Base-by-base conservation (phyloP, 2,329 filamentous ascomycete genomes). In the Rhinocladiella mackenziei region DNA sequence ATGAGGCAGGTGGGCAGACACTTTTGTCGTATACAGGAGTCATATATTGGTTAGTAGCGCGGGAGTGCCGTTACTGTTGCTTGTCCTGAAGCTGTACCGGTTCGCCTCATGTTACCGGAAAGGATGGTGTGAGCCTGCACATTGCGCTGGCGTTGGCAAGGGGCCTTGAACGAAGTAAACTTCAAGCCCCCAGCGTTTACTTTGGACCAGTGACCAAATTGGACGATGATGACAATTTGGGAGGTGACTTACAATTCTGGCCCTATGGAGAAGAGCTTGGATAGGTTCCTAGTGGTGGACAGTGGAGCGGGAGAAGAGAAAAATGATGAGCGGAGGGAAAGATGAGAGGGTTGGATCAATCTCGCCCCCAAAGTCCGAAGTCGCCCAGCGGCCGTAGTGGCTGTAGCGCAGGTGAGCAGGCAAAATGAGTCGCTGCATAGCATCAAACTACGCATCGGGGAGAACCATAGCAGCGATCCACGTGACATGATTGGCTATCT, bases 321-420 rank as follows among this genome's bases (percentile, higher is more conserved):
- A 14, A 31, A 5, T 20, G 32, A 35, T 11, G 18, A n/a, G n/a
- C 22, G 8, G 14, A 30, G 5, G 11, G 32, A 35, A n/a, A 35
- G 32, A 22, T 4, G 4, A n/a, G 19, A 17, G 14, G 15, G n/a
- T 26, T 26, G 26, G 19, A 35, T n/a, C 17, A 20, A 36, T 18
- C 23, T 36, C 22, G 39, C 31, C 39, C 39, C 39, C 39, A 43
- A 36, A 35, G 25, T 11, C 11, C 23, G 19, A 18, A 15, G 31
- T 10, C 13, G 10, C 18, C 18, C 23, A 25, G 29, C 23, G 18
- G 39, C 32, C 20, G 18, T 32, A 19, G 14, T 36, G 4, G 32
- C 3, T 20, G 32, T n/a, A n/a, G 1, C 32, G 32, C 32, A 35
- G 32, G 5, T 14, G 23, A 8, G 23, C 23, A 8, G 8, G 23